Percentiles rank a stretch among this genome's conserved stretches.
Evolutionary conservation across 768 basidiomycete genomes (phyloP).

Genomic region (Tulasnella sp.): DNA sequence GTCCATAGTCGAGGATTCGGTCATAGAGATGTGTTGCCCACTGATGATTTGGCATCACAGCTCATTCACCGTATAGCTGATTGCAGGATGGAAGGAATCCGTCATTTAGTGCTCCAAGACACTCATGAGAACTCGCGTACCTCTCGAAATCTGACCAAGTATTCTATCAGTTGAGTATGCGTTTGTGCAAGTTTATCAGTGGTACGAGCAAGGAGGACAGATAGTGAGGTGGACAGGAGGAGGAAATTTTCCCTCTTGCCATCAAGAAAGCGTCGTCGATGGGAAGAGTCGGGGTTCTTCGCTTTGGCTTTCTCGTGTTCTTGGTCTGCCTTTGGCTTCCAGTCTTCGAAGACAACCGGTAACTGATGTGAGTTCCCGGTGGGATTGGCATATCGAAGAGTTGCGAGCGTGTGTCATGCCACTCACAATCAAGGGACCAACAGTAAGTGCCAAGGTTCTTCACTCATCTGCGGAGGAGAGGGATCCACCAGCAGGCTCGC

Average conservation of each 20-base stretch:
- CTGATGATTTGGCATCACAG: constrained; percentile 31
- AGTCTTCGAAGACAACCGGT: constrained; percentile 21
- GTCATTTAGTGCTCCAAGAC: not conserved
- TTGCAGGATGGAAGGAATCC: not conserved
- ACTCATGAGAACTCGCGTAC: not conserved
- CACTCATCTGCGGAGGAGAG: constrained; percentile 29
- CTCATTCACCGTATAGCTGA: constrained; percentile 25
- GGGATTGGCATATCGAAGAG: not conserved
- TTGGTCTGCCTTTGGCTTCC: constrained; percentile 8
- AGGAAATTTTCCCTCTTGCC: constrained; percentile 16
- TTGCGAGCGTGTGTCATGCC: not conserved
- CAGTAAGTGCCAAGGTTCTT: constrained; percentile 13
- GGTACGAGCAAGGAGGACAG: constrained; percentile 14
- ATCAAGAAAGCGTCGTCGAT: not conserved
- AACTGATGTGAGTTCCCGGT: constrained; percentile 19
- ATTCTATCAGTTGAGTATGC: constrained; percentile 11
- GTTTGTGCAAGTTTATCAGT: not conserved
- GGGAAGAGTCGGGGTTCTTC: constrained; percentile 1
- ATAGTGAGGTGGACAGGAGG: constrained; percentile 17
- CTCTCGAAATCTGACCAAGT: constrained; percentile 5
- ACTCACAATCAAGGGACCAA: constrained; percentile 1
- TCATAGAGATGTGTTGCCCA: constrained; percentile 25
- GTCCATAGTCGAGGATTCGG: constrained; percentile 25
- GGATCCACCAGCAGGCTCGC: constrained; percentile 27
- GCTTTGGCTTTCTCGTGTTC: constrained; percentile 7